Percentiles rank a stretch among this genome's conserved stretches.
Conservation (phyloP, 768 basidiomycete species). For the Termitomyces sp. region DNA sequence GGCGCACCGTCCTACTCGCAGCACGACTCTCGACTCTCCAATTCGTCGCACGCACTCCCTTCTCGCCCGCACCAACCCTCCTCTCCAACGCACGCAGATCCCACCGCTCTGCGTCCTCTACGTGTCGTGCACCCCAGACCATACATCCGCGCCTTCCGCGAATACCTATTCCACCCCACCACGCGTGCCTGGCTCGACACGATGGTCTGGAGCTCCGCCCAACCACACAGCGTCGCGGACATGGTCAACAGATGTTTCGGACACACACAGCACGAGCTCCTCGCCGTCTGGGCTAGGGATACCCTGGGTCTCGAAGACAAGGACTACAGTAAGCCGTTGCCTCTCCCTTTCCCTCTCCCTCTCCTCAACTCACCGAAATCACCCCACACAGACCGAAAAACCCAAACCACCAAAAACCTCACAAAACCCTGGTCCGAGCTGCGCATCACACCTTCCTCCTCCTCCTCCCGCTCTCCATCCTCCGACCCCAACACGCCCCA, state of each 20-base stretch:
- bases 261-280: slow-evolving; percentile 31
- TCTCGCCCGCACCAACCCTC: neutral
- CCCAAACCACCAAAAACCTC: slow-evolving; percentile 71
- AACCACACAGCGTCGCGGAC: slow-evolving; percentile 49
- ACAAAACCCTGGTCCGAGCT: slow-evolving; percentile 56
- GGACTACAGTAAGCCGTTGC: slow-evolving; percentile 57
- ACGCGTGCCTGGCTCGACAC: slow-evolving; percentile 71
- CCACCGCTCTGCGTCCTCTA: slow-evolving; percentile 20
- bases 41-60: neutral
- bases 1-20: neutral
- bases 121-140: slow-evolving; percentile 54
- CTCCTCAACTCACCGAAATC: neutral
- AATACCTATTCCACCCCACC: slow-evolving; percentile 56
- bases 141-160: slow-evolving; percentile 36
- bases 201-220: slow-evolving; percentile 88
- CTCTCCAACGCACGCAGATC: neutral
- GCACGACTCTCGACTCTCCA: neutral
- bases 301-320: slow-evolving; percentile 58
- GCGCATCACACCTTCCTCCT: slow-evolving; percentile 3
- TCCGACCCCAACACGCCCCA: neutral
- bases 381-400: slow-evolving; percentile 33
- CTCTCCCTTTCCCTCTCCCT: neutral
- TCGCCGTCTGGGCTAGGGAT: slow-evolving; percentile 77
- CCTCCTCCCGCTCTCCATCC: neutral
- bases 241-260: slow-evolving; percentile 69